Percentiles rank a stretch among this genome's conserved stretches.
These are phyloP conservation scores for Nicotiana benthamiana DNA, from an alignment of 257 asterid species.

Conservation along the genomic window DNA sequence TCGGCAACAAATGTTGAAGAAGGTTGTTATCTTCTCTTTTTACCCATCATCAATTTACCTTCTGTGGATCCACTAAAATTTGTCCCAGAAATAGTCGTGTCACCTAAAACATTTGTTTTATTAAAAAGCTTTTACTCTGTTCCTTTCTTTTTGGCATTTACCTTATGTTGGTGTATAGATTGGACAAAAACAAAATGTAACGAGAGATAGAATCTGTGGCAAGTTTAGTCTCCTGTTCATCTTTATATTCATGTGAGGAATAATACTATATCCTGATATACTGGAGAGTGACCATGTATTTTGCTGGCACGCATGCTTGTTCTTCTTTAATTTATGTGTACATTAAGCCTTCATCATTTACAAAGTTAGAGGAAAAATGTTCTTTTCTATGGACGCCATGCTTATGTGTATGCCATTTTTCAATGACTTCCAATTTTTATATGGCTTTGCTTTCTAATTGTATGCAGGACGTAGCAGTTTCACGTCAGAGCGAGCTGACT, in stretches of 20 bases:
- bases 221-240: background rate
- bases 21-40: constrained; percentile 10
- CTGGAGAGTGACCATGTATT: background rate
- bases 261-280: background rate
- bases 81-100: no score
- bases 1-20: constrained; percentile 28
- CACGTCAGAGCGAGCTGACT: constrained; percentile 17
- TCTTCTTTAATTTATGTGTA: background rate
- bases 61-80: background rate
- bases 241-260: background rate
- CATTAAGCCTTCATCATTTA: no score
- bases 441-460: background rate
- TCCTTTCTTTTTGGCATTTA: background rate
- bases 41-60: constrained; percentile 5
- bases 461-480: constrained; percentile 42
- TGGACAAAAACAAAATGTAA: no score
- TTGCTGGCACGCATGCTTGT: background rate
- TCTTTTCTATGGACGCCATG: background rate
- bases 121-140: background rate
- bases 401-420: background rate
- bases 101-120: background rate
- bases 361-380: background rate
- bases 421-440: background rate
- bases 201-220: no score
- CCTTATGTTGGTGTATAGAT: background rate